Evolutionary conservation across 2,329 filamentous ascomycete genomes (phyloP).

Genomic region (Diplocarpon rosae): DNA sequence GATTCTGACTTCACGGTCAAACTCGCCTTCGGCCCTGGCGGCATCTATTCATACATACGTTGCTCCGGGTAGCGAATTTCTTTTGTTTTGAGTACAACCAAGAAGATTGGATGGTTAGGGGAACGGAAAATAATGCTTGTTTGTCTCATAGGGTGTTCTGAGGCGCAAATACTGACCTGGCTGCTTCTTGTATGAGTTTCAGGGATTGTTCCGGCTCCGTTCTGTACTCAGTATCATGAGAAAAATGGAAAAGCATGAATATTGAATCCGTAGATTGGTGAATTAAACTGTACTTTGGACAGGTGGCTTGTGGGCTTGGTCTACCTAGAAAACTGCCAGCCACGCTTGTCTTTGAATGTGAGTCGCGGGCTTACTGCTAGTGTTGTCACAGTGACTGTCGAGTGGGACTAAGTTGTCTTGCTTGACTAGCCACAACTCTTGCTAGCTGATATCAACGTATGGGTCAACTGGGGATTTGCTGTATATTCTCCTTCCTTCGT

Average conservation of each 20-base stretch:
- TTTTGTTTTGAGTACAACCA: slow-evolving; percentile 6
- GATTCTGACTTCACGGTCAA: slow-evolving; percentile 8
- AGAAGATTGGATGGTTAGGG: neutral
- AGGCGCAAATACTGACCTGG: slow-evolving; percentile 7
- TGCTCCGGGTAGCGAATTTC: slow-evolving; percentile 1
- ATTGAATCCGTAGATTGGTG: neutral
- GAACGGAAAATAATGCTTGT: neutral
- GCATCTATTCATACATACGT: slow-evolving; percentile 13
- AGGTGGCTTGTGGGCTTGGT: too few relatives aligned
- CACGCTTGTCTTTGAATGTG: too few relatives aligned
- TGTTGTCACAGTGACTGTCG: too few relatives aligned
- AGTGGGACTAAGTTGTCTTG: too few relatives aligned
- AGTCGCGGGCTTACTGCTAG: too few relatives aligned
- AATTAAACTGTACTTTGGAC: too few relatives aligned
- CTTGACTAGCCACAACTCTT: too few relatives aligned
- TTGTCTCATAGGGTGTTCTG: slow-evolving; percentile 6
- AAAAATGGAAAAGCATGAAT: slow-evolving; percentile 11
- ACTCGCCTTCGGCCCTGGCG: slow-evolving; percentile 14
- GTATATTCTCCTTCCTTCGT: too few relatives aligned
- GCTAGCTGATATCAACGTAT: too few relatives aligned
- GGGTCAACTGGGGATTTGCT: too few relatives aligned
- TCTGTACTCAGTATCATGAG: slow-evolving; percentile 10
- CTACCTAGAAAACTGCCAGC: too few relatives aligned
- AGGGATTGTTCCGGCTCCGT: neutral
- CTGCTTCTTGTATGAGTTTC: slow-evolving; percentile 6